A percentile compares a stretch with the other conserved stretches of the same genome.
Evolutionary conservation across 305 asterid genomes (phyloP).

Genomic region (Withania somnifera): DNA sequence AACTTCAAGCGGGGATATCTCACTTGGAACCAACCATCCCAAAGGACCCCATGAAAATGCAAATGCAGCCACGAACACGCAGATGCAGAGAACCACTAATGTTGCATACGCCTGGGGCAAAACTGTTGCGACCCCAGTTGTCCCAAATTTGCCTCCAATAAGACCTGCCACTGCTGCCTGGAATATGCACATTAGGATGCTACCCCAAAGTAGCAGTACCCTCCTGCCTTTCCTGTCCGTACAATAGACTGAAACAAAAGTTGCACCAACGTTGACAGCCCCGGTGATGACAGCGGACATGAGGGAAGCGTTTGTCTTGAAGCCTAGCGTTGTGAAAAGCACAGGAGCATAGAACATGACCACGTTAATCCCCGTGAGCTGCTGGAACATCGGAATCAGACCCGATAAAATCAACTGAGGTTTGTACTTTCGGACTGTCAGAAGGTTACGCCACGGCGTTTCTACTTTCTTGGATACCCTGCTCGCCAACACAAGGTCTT

Average conservation of each 20-base stretch:
- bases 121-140: not conserved
- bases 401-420: conserved; percentile 15
- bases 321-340: not conserved
- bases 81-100: conserved; percentile 9
- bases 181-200: not conserved
- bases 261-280: not conserved
- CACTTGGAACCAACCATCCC: conserved; percentile 33
- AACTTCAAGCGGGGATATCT: conserved; percentile 28
- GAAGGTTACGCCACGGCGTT: conserved; percentile 12
- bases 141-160: conserved; percentile 1
- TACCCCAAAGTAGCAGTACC: not conserved
- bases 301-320: not conserved
- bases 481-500: conserved; percentile 17
- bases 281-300: not conserved
- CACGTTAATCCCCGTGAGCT: conserved; percentile 26
- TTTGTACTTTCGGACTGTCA: not conserved
- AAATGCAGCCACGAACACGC: conserved; percentile 17
- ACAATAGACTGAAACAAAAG: not conserved
- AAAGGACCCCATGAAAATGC: conserved; percentile 39
- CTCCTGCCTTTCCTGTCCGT: not conserved
- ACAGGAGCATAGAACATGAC: conserved; percentile 3
- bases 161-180: not conserved
- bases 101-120: conserved; percentile 7
- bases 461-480: conserved; percentile 8
- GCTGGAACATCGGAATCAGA: conserved; percentile 20